These are phyloP conservation scores for Amanita subjunquillea DNA, from an alignment of 768 basidiomycete genomes.

Conservation along the genomic window DNA sequence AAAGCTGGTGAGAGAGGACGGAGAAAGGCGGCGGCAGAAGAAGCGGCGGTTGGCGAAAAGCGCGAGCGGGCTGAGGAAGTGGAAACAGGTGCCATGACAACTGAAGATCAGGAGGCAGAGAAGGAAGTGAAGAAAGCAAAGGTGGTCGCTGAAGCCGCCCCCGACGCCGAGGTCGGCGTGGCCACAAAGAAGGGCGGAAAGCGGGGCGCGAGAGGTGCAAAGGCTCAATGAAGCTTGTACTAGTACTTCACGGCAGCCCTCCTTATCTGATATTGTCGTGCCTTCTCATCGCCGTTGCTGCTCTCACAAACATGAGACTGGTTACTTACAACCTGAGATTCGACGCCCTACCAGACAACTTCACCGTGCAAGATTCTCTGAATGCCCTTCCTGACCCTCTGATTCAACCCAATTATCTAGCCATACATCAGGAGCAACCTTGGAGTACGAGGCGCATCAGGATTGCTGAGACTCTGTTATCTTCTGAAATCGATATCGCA, in stretches of 20 bases:
- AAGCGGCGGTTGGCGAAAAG: slow-evolving; percentile 13
- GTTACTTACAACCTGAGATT: slow-evolving; percentile 45
- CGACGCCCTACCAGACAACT: slow-evolving; percentile 40
- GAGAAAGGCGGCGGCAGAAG: neutral
- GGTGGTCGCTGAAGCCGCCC: neutral
- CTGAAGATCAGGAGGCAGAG: slow-evolving; percentile 10
- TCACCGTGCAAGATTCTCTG: slow-evolving; percentile 37
- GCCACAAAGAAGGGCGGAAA: neutral
- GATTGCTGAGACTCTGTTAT: slow-evolving; percentile 35
- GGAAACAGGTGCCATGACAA: neutral
- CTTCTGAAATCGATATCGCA: slow-evolving; percentile 27
- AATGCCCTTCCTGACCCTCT: slow-evolving; percentile 32
- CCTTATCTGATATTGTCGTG: neutral
- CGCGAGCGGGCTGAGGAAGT: slow-evolving; percentile 9
- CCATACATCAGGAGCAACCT: slow-evolving; percentile 31
- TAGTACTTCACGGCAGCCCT: too few relatives aligned
- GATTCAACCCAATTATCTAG: slow-evolving; percentile 19
- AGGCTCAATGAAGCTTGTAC: too few relatives aligned
- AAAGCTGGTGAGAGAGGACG: neutral
- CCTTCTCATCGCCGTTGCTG: neutral
- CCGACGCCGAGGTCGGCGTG: too few relatives aligned
- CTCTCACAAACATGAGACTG: slow-evolving; percentile 17
- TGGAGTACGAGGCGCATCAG: slow-evolving; percentile 42
- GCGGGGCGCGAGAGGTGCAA: neutral
- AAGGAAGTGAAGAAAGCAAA: slow-evolving; percentile 17